Base-by-base conservation (phyloP, 495 filamentous ascomycete species). In the Hypoxylon lienhwacheense region DNA sequence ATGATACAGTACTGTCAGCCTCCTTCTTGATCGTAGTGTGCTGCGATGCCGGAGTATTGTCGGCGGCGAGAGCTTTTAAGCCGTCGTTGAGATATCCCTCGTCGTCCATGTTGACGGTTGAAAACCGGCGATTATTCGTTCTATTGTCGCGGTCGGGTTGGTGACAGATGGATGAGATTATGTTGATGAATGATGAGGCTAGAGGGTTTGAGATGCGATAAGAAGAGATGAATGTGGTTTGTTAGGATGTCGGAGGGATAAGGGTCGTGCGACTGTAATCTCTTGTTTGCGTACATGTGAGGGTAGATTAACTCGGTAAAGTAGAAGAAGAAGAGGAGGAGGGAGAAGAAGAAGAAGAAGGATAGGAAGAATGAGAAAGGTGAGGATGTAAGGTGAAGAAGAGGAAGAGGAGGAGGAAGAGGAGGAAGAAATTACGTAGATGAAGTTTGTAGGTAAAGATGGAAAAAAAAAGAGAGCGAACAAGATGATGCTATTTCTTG, bases 21-120 rank as follows among this genome's bases (percentile, higher is more conserved):
- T 75, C 74, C 54, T 63, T 70, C 59, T 75, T 74, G 21, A 71
- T 12, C 33, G 50, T 55, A 25, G 44, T 33, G 7, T 67, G 65
- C 22, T 68, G 65, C 59, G 52, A 49, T 46, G 61, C 65, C 17
- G 50, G 46, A 15, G 47, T 59, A 2, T 68, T 68, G 50, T 76
- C 66, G 28, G 56, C 39, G 28, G 63, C 68, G 3, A 67, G 44
- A 26, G 54, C 52, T 34, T 61, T 66, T 47, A 60, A 61, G 51
- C 66, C 61, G 49, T 66, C 65, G 28, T 64, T 62, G n/a, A 64
- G 51, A 64, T 50, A 60, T 28, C 67, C 68, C 26, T 68, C 67
- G 45, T 72, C 74, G 62, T 72, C 75, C 74, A 78, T 77, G 19
- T 49, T 50, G 55, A 47, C 48, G 46, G 34, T n/a, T 39, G 20